Base-by-base conservation (phyloP, 2,329 filamentous ascomycete species). In the Apiospora arundinis region DNA sequence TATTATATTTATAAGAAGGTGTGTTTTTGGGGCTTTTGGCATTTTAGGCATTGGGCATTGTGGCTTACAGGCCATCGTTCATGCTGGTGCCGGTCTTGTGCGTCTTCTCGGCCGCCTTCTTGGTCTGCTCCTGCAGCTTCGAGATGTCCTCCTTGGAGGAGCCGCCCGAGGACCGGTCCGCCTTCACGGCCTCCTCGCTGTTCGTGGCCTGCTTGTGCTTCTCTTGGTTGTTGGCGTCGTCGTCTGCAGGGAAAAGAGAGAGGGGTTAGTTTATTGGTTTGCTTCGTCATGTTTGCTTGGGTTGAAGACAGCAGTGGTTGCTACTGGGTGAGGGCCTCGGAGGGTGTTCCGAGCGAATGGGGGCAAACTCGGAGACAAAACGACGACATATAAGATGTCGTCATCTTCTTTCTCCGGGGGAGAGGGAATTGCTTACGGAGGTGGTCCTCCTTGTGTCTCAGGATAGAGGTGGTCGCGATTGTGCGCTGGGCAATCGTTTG, bases 171-270 rank as follows among this genome's bases (percentile, higher is more conserved):
- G 45, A 72, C 0, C 88, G 88, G 79, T 92, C 92, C 52, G 90
- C 92, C 84, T 89, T 91, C 82, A 96, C 86, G 76, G 89, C 90
- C 80, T 93, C 92, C 85, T 97, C 94, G 81, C 92, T 93, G 82
- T 94, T 90, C 68, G 91, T 93, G 3, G 93, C 89, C 70, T 87
- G 81, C 83, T 92, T 91, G 83, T 91, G 89, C 78, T 83, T 87
- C 73, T 91, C 78, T 2, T 67, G 45, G 28, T 21, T 25, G 63
- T 63, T 28, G 37, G 25, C 32, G 60, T 70, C 37, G 69, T 67
- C 16, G 44, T 70, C 68, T 70, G 68, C 44, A 1, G 14, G 12
- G 25, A 14, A 0, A 4, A 11, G 44, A 16, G 5, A 1, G 9
- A 5, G 2, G 9, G 40, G 63, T 67, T 14, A 67, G 63, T 67